Percentiles rank a stretch among this genome's conserved stretches.
Conservation (phyloP, 2,329 filamentous ascomycete species). For the Diaporthe amygdali region DNA sequence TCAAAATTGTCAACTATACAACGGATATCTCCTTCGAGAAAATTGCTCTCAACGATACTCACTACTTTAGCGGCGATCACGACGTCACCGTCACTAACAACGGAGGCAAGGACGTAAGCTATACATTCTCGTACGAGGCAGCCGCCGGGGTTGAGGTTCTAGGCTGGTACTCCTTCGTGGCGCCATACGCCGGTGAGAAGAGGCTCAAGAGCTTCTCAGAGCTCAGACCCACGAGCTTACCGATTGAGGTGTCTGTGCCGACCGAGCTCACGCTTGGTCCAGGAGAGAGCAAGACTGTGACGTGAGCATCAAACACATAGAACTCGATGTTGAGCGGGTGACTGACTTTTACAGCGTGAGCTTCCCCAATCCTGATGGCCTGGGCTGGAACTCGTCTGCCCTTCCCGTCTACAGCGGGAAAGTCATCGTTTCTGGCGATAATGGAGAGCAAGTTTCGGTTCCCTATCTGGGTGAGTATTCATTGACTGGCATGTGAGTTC, state of each 20-base stretch:
- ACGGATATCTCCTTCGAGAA: conserved; percentile 42
- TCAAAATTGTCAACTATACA: conserved; percentile 44
- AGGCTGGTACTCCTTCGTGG: conserved; percentile 17
- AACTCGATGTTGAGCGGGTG: no score
- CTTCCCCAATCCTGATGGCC: neutral
- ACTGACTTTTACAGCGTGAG: neutral
- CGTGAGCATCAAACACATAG: neutral
- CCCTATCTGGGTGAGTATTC: conserved; percentile 36
- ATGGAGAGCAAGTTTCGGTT: conserved; percentile 38
- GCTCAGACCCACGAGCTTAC: conserved; percentile 26
- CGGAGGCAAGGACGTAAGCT: conserved; percentile 39
- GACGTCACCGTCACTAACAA: conserved; percentile 42
- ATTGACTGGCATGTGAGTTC: neutral
- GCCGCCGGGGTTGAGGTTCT: conserved; percentile 42
- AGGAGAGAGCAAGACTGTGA: neutral
- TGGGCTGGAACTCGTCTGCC: conserved; percentile 32
- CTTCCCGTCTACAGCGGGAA: conserved; percentile 42
- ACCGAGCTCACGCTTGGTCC: neutral
- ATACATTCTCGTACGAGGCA: conserved; percentile 36
- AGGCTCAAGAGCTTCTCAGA: conserved; percentile 27
- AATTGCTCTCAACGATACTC: conserved; percentile 51
- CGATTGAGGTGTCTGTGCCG: conserved; percentile 18
- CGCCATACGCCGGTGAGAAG: conserved; percentile 4
- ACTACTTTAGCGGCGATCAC: conserved; percentile 40
- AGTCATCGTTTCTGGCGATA: conserved; percentile 36